Base-by-base conservation (phyloP, 257 asterid species). In the Solanum sparsipilum region DNA sequence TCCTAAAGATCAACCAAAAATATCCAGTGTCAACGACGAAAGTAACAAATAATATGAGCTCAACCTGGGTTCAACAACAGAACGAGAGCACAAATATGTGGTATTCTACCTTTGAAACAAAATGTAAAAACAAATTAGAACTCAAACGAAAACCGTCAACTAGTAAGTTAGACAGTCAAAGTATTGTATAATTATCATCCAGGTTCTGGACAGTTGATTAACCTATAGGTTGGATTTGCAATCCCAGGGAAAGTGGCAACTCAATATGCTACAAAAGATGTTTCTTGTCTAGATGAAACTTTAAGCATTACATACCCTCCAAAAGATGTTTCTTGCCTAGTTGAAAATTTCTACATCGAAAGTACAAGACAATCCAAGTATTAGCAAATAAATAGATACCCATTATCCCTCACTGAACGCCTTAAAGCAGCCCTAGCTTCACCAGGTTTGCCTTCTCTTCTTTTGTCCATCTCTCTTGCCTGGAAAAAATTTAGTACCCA, bases 401-500 rank as follows among this genome's bases (percentile, higher is more conserved):
- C 98, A 87, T 91, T 97, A 91, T 97, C 99, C 89, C 99, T 94
- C 92, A 96, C 99, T 44, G 99, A 94, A 86, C 99, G 99, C 91
- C 99, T 92, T 83, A 96, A 89, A 87, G 97, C 96, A 85, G 97
- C 96, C 94, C 99, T 92, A 88, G 98, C 96, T 91, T 97, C 99
- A 25, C 99, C 99, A 36, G 99, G 99, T 87, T 94, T 93, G 3
- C 99, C 99, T 91, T 97, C 99, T 90, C 92, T 97, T 88, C 96
- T 93, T 90, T 94, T 97, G 84, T 97, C 99, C 99, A 97, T 97
- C 92, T 97, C 99, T 38, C 98, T 96, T 74, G 99, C 99, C 99
- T 97, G 93, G 86, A 44, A 90, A 82, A 25, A 63, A 18, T 20
- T 46, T 87, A 73, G 74, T 35, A 31, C 67, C 16, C 29, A 82